A percentile compares a stretch with the other conserved stretches of the same genome.
Evolutionary conservation across 2,329 filamentous ascomycete genomes (phyloP).

Genomic region (Dothideomycetidae sp.): DNA sequence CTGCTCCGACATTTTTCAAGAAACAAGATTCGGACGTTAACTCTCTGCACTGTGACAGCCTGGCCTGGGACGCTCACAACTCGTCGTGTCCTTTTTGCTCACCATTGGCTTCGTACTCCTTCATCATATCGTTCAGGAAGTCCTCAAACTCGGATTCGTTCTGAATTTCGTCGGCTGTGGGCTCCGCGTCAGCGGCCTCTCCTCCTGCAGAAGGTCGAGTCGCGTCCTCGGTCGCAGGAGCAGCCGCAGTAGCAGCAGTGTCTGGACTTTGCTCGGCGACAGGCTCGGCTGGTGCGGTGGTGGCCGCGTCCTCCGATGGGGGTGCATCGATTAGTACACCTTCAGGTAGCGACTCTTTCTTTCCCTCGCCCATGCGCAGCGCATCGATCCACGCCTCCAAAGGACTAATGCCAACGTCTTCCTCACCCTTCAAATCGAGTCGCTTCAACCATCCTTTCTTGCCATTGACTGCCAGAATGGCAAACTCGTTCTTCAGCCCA

Average conservation of each 20-base stretch:
- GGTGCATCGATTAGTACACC: constrained; percentile 20
- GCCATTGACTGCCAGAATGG: constrained; percentile 70
- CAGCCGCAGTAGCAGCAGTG: constrained; percentile 1
- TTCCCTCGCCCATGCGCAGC: constrained; percentile 78
- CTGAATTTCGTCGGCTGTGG: constrained; percentile 16
- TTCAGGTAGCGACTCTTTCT: constrained; percentile 56
- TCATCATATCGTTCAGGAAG: constrained; percentile 7
- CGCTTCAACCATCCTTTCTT: constrained; percentile 76
- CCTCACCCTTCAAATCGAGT: constrained; percentile 40
- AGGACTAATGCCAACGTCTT: constrained; percentile 38
- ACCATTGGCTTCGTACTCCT: constrained; percentile 20
- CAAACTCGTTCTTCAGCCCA: constrained; percentile 45
- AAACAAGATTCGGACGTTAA: too few relatives aligned
- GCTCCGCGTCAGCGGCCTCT: neutral
- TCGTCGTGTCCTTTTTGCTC: too few relatives aligned
- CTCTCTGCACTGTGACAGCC: too few relatives aligned
- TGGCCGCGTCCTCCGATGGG: constrained; percentile 15
- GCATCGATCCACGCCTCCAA: constrained; percentile 80
- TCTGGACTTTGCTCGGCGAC: neutral
- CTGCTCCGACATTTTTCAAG: too few relatives aligned
- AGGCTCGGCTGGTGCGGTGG: constrained; percentile 4
- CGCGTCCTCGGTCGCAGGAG: constrained; percentile 17
- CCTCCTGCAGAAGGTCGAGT: constrained; percentile 22
- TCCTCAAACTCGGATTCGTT: constrained; percentile 6
- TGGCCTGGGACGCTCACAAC: too few relatives aligned